Base-by-base conservation (phyloP, 1,284 basidiomycete species). In the Psilocybe mexicana region DNA sequence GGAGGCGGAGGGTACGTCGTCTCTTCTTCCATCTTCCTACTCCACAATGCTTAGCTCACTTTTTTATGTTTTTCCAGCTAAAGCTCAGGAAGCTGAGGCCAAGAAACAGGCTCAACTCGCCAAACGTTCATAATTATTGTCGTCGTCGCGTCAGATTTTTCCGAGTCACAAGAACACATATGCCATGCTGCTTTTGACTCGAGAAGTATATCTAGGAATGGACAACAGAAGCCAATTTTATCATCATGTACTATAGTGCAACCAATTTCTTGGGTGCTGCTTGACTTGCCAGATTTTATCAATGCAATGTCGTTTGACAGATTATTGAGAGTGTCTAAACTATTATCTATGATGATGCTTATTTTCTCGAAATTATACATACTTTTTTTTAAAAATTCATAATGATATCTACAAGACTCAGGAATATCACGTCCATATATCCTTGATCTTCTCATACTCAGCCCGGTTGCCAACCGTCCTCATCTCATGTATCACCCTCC, bases 1-100 rank as follows among this genome's bases (percentile, higher is more conserved):
- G 1, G 94, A 95, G 70, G 80, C 86, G 11, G 92, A 93, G 67
- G 91, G 90, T 90, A 52, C 30, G 78, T 40, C 6, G 6, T 68
- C 11, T 40, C n/a, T 43, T 48, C 58, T 30, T 40, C 23, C 36
- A 35, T 43, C 44, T 46, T 46, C 24, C 44, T 12, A 12, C 23
- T 25, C 28, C 25, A 10, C 4, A 10, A 25, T 6, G 18, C 18
- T 18, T 18, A 25, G 25, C 43, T 46, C 44, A 46, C 28, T 24
- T 46, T n/a, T 14, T 28, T 6, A 11, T 26, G 30, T 14, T 50
- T 33, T 33, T 33, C 28, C 47, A 79, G 77, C 74, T 49, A 79
- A 77, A 67, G 70, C 72, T 14, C 70, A 74, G 33, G 77, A 79
- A 63, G 61, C 72, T 6, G 76, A 76, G 54, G 74, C 72, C 38